Conservation (phyloP, 2,329 filamentous ascomycete genomes). For the Scedosporium boydii region DNA sequence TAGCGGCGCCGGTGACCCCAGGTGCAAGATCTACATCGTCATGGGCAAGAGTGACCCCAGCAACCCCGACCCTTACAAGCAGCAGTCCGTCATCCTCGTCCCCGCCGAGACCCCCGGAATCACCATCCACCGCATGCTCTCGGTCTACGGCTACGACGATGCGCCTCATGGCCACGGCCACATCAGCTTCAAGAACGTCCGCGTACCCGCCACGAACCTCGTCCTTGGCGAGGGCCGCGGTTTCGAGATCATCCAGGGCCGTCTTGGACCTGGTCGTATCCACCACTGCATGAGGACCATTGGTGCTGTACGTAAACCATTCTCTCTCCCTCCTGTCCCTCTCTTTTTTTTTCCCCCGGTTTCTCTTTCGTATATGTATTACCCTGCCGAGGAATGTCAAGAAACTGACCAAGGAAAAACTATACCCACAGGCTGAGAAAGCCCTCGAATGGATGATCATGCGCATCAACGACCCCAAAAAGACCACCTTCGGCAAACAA, state of each 20-base stretch:
- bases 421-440: conserved; percentile 56
- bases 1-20: conserved; percentile 83
- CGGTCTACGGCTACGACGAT: conserved; percentile 92
- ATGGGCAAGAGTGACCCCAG: conserved; percentile 85
- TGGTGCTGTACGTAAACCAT: conserved; percentile 52
- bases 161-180: conserved; percentile 98
- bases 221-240: conserved; percentile 88
- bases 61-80: conserved; percentile 70
- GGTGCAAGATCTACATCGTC: conserved; percentile 89
- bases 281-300: conserved; percentile 97
- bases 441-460: conserved; percentile 93
- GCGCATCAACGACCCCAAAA: conserved; percentile 82
- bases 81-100: conserved; percentile 90
- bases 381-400: too few relatives aligned
- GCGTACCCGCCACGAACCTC: conserved; percentile 74
- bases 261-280: conserved; percentile 89
- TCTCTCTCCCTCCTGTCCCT: conserved; percentile 9
- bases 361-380: background rate
- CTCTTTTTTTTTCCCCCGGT: background rate
- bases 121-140: conserved; percentile 88
- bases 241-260: conserved; percentile 97
- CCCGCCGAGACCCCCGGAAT: conserved; percentile 73
- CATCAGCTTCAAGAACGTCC: conserved; percentile 80
- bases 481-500: conserved; percentile 84
- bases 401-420: too few relatives aligned